Evolutionary conservation across 2,329 filamentous ascomycete genomes (phyloP).

Genomic region (Penicillium sp.): DNA sequence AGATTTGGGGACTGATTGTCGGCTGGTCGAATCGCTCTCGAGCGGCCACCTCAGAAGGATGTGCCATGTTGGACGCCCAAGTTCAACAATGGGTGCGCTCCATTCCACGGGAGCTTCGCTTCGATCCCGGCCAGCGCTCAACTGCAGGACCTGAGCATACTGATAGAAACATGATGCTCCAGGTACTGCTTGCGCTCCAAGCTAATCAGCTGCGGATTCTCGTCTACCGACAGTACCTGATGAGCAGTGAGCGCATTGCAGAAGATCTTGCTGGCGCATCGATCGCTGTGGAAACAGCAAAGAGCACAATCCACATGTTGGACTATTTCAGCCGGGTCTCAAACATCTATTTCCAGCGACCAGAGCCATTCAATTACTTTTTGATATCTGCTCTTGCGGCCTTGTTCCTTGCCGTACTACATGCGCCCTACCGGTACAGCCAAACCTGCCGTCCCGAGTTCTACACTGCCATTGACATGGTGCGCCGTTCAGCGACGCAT

Average conservation of each 20-base stretch:
- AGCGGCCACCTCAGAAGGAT: conserved; percentile 46
- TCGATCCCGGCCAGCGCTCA: conserved; percentile 39
- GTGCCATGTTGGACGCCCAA: conserved; percentile 49
- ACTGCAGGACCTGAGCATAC: conserved; percentile 30
- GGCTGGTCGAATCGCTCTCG: conserved; percentile 42
- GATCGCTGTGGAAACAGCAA: conserved; percentile 51
- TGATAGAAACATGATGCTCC: conserved; percentile 49
- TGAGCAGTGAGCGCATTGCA: conserved; percentile 47
- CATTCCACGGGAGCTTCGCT: conserved; percentile 52
- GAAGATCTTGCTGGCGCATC: conserved; percentile 44
- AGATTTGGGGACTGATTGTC: conserved; percentile 55
- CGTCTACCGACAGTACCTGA: conserved; percentile 53
- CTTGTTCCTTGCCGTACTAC: conserved; percentile 54
- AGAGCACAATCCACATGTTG: conserved; percentile 47
- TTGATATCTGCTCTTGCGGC: conserved; percentile 49
- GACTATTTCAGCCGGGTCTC: conserved; percentile 46
- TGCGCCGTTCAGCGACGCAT: conserved; percentile 62
- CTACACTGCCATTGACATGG: conserved; percentile 66
- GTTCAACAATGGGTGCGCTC: conserved; percentile 56
- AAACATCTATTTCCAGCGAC: conserved; percentile 48
- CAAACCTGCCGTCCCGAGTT: conserved; percentile 43
- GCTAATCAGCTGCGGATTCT: conserved; percentile 56
- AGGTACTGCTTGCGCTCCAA: conserved; percentile 53
- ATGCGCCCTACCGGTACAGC: conserved; percentile 52
- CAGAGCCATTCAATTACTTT: conserved; percentile 52